Conservation (phyloP, 1,284 basidiomycete genomes). For the Rhodotorula sp. region DNA sequence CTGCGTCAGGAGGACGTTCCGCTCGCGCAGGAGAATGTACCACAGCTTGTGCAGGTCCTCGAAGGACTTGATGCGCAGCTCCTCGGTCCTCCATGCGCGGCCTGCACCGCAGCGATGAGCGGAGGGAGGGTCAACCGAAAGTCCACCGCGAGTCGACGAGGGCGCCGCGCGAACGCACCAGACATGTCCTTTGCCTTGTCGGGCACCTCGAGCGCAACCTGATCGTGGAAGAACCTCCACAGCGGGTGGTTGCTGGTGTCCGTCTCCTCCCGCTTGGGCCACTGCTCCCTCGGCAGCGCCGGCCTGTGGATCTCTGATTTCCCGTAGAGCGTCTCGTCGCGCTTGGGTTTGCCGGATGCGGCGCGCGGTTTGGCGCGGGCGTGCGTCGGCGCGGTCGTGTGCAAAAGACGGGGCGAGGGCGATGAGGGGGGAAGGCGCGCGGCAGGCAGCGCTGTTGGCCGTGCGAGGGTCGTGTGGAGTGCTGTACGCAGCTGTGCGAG, state of each 20-base stretch:
- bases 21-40: constrained; percentile 83
- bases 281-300: constrained; percentile 1
- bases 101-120: constrained; percentile 56
- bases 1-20: constrained; percentile 86
- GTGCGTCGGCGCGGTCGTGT: background rate
- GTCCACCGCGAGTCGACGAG: too few species aligned
- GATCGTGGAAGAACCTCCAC: constrained; percentile 44
- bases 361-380: background rate
- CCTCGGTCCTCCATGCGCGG: constrained; percentile 77
- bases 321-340: constrained; percentile 42
- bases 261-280: constrained; percentile 26
- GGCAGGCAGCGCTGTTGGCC: constrained; percentile 1
- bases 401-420: constrained; percentile 2
- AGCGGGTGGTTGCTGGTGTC: constrained; percentile 38
- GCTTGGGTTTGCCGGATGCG: constrained; percentile 38
- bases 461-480: background rate
- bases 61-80: constrained; percentile 85
- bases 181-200: constrained; percentile 36
- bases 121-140: background rate
- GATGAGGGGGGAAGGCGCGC: background rate
- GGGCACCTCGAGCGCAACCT: constrained; percentile 37
- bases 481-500: background rate
- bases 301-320: constrained; percentile 9
- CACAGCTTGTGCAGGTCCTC: constrained; percentile 87
- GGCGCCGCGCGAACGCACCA: constrained; percentile 17